A percentile compares a stretch with the other conserved stretches of the same genome.
These are phyloP conservation scores for Phaffia rhodozyma DNA, from an alignment of 1,284 basidiomycete genomes.

Conservation along the genomic window DNA sequence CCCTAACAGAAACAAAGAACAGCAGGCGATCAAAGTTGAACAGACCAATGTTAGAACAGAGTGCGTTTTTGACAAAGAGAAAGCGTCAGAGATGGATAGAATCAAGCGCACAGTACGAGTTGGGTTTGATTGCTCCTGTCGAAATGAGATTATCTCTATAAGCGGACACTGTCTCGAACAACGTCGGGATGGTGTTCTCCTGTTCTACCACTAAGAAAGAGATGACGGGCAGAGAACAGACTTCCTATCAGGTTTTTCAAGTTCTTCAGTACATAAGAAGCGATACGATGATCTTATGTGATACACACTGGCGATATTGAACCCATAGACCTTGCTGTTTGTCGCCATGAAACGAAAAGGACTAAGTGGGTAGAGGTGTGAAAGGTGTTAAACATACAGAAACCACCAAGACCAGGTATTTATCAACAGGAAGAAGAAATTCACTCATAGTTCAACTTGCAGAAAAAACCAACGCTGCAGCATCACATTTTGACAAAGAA, in stretches of 20 bases:
- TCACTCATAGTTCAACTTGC: constrained; percentile 11
- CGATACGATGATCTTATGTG: not conserved
- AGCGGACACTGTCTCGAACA: not conserved
- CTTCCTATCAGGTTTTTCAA: too few species aligned
- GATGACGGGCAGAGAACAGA: not conserved
- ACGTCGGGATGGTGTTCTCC: constrained; percentile 5
- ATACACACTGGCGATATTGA: constrained; percentile 10
- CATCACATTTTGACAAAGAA: not conserved
- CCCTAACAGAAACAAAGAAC: not conserved
- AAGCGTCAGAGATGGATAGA: too few species aligned
- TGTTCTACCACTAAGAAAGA: not conserved
- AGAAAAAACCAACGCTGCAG: constrained; percentile 10
- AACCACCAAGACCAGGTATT: not conserved
- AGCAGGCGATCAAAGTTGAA: not conserved
- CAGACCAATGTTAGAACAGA: too few species aligned
- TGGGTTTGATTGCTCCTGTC: constrained; percentile 1
- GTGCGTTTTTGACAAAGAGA: too few species aligned
- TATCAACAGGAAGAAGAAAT: not conserved
- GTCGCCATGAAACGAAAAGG: constrained; percentile 13
- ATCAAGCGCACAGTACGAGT: not conserved
- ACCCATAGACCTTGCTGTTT: constrained; percentile 14
- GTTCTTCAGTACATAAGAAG: not conserved
- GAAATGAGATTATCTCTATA: constrained; percentile 3
- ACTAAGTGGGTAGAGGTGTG: not conserved
- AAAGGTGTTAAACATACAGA: not conserved